These are phyloP conservation scores for Saturnispora besseyi DNA, from an alignment of 805 yeast species.

Conservation along the genomic window DNA sequence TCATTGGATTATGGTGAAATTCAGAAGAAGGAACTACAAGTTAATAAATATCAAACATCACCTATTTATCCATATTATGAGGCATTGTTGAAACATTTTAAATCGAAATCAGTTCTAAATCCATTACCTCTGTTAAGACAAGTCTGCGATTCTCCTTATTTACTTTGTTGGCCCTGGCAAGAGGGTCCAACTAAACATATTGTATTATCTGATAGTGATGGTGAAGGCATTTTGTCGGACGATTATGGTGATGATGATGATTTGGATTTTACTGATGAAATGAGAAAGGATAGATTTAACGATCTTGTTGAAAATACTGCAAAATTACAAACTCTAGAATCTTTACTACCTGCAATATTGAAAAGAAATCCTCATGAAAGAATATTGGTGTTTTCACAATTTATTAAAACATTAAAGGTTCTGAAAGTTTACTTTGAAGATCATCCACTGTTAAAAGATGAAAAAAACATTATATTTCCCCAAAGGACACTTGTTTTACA, in stretches of 20 bases:
- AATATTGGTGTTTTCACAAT: constrained; percentile 78
- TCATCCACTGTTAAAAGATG: constrained; percentile 9
- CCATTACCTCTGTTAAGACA: constrained; percentile 76
- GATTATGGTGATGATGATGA: constrained; percentile 30
- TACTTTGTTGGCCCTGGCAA: constrained; percentile 71
- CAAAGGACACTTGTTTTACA: constrained; percentile 31
- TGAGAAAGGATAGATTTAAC: neutral
- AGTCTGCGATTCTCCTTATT: constrained; percentile 77
- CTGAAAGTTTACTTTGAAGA: constrained; percentile 61
- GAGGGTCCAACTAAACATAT: neutral
- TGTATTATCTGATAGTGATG: neutral
- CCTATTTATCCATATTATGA: constrained; percentile 5
- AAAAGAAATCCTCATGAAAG: constrained; percentile 28
- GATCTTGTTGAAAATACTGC: constrained; percentile 51
- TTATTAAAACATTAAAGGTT: constrained; percentile 79
- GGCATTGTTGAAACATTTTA: constrained; percentile 27
- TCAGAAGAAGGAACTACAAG: constrained; percentile 4
- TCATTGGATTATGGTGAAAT: constrained; percentile 5
- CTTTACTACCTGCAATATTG: constrained; percentile 46
- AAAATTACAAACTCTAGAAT: constrained; percentile 62
- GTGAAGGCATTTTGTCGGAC: neutral
- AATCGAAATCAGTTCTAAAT: constrained; percentile 50
- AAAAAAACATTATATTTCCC: constrained; percentile 32
- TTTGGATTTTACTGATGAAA: neutral
- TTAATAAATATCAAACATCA: neutral